Conservation (phyloP, 176 grass and related monocot genomes). For the Phyllostachys edulis region DNA sequence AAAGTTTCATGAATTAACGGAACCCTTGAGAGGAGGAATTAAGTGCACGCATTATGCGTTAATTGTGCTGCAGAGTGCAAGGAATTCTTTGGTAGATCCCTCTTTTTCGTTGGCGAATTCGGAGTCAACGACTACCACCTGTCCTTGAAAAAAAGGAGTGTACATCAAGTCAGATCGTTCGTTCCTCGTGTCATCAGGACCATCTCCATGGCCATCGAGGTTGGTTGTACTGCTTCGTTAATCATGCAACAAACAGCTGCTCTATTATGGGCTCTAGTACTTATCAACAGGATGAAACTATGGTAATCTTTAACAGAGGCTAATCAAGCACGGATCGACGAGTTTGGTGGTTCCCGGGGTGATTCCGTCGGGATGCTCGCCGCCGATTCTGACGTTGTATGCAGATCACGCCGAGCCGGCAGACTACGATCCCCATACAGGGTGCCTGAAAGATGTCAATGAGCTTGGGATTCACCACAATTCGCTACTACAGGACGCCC, state of each 20-base stretch:
- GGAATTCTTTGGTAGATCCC: conserved; percentile 18
- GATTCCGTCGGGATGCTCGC: conserved; percentile 53
- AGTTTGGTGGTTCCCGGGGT: conserved; percentile 57
- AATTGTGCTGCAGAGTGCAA: conserved; percentile 15
- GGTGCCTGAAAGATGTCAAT: conserved; percentile 56
- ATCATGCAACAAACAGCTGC: too few species aligned
- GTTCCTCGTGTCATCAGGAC: conserved; percentile 10
- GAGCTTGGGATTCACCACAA: conserved; percentile 53
- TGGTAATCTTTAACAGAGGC: conserved; percentile 10
- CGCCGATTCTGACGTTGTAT: conserved; percentile 32
- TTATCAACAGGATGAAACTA: too few species aligned
- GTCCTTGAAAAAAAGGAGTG: neutral
- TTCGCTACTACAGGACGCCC: conserved; percentile 21
- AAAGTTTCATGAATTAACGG: too few species aligned
- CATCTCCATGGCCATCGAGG: conserved; percentile 16
- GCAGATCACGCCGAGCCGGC: neutral
- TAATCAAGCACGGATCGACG: conserved; percentile 53
- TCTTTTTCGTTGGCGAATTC: conserved; percentile 46
- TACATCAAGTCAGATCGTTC: neutral
- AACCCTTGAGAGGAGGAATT: too few species aligned
- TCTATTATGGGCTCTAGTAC: too few species aligned
- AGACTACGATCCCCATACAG: conserved; percentile 42
- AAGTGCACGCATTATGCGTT: too few species aligned
- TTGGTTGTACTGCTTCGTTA: too few species aligned
- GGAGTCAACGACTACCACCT: conserved; percentile 33